Conservation (phyloP, 2,329 filamentous ascomycete species). For the Thelonectria olida region DNA sequence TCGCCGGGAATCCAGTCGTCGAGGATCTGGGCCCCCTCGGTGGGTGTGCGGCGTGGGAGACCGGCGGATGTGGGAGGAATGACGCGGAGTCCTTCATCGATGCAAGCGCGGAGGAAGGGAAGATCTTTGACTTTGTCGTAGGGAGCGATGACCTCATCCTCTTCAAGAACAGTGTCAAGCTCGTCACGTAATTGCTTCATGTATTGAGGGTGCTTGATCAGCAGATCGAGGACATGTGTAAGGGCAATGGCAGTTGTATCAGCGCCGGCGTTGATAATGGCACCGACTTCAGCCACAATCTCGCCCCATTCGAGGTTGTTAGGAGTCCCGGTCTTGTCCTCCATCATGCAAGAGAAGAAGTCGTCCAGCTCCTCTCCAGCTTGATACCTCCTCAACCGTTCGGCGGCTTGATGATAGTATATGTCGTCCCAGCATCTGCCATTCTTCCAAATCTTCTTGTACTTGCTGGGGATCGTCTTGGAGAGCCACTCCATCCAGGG, state of each 20-base stretch:
- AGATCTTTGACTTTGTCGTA: constrained; percentile 60
- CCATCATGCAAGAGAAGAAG: constrained; percentile 65
- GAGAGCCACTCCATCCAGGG: constrained; percentile 55
- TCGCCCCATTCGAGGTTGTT: constrained; percentile 61
- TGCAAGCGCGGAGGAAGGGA: constrained; percentile 59
- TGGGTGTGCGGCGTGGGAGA: constrained; percentile 36
- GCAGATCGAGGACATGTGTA: constrained; percentile 59
- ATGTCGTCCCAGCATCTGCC: constrained; percentile 51
- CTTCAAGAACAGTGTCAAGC: constrained; percentile 52
- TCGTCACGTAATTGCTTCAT: constrained; percentile 53
- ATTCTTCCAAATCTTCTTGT: constrained; percentile 5
- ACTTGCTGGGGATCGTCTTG: constrained; percentile 55
- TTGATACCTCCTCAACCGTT: constrained; percentile 14
- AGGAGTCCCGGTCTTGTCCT: constrained; percentile 49
- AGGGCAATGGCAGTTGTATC: constrained; percentile 59
- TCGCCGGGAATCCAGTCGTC: constrained; percentile 45
- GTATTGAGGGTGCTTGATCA: constrained; percentile 54
- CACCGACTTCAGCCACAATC: constrained; percentile 62
- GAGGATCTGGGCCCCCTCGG: constrained; percentile 39
- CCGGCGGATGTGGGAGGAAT: constrained; percentile 39
- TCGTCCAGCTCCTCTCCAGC: constrained; percentile 64
- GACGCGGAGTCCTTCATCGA: constrained; percentile 55
- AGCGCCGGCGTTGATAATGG: constrained; percentile 60
- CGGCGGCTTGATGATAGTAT: constrained; percentile 49
- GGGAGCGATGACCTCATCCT: constrained; percentile 53